These are phyloP conservation scores for Malus orientalis DNA, from an alignment of 306 rosid genomes.

Conservation along the genomic window DNA sequence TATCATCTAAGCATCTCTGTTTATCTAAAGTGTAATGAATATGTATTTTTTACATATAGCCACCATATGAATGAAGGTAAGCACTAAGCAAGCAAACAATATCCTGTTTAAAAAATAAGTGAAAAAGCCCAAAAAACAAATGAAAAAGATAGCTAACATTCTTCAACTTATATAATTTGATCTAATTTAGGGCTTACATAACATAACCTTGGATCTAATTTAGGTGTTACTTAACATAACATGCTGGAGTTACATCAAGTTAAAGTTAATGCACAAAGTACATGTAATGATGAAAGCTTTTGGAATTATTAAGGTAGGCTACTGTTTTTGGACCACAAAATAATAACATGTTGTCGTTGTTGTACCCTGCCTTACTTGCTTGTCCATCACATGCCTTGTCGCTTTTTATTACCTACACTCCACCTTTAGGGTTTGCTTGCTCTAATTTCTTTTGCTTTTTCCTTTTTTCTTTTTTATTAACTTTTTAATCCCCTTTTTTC, in stretches of 20 bases:
- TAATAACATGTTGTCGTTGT: background rate
- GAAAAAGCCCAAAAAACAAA: too few relatives aligned
- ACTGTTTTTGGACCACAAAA: background rate
- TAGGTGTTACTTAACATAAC: background rate
- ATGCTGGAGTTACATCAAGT: background rate
- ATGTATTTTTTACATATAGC: too few relatives aligned
- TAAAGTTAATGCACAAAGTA: background rate
- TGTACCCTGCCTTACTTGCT: background rate
- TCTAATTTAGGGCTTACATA: too few relatives aligned
- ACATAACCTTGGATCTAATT: too few relatives aligned
- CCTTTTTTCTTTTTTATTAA: background rate
- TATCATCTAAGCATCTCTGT: too few relatives aligned
- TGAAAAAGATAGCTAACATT: too few relatives aligned
- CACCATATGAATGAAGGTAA: too few relatives aligned
- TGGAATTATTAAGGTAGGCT: conserved; percentile 19
- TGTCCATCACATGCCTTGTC: background rate
- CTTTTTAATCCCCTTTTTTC: background rate
- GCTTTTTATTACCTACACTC: background rate
- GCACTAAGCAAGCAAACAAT: too few relatives aligned
- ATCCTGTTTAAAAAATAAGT: too few relatives aligned
- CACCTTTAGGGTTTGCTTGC: background rate
- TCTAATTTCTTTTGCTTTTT: background rate
- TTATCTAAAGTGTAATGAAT: too few relatives aligned
- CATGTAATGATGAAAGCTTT: conserved; percentile 2
- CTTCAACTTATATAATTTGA: too few relatives aligned